Evolutionary conservation across 2,329 filamentous ascomycete species (phyloP).

Genomic region (Beauveria varroae): DNA sequence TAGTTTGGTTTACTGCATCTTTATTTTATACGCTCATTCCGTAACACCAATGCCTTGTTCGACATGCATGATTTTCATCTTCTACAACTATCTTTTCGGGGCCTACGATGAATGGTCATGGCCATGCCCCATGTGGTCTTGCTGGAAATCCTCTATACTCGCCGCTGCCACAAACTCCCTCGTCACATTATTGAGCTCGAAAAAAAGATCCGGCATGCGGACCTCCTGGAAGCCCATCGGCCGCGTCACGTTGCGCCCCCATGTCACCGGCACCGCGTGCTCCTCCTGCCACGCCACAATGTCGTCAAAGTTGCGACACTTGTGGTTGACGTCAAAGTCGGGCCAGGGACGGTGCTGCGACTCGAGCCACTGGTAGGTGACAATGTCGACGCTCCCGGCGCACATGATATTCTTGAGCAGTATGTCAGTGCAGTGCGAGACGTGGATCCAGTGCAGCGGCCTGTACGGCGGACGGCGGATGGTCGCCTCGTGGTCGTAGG

Average conservation of each 20-base stretch:
- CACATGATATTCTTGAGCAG: slow-evolving; percentile 17
- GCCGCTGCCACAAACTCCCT: background rate
- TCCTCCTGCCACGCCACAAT: slow-evolving; percentile 15
- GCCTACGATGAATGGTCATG: background rate
- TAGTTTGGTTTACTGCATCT: slow-evolving; percentile 4
- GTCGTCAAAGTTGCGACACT: slow-evolving; percentile 15
- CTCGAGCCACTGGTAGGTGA: slow-evolving; percentile 15
- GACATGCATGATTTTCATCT: too few relatives aligned
- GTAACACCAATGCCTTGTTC: too few relatives aligned
- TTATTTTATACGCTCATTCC: background rate
- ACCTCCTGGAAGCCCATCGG: slow-evolving; percentile 3
- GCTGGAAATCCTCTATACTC: background rate
- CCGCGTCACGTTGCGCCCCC: slow-evolving; percentile 2
- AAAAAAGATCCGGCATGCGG: slow-evolving; percentile 1
- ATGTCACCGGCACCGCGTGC: slow-evolving; percentile 1
- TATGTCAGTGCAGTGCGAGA: slow-evolving; percentile 14
- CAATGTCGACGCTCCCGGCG: slow-evolving; percentile 12
- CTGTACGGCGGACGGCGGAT: background rate
- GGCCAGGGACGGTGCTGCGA: slow-evolving; percentile 11
- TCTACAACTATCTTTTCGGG: too few relatives aligned
- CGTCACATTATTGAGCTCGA: slow-evolving; percentile 1
- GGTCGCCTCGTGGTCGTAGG: slow-evolving; percentile 10
- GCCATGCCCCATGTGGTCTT: background rate
- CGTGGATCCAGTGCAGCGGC: slow-evolving; percentile 11
- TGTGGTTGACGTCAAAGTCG: slow-evolving; percentile 16